Evolutionary conservation across 2,329 filamentous ascomycete genomes (phyloP).

Genomic region (Talaromyces piceae): DNA sequence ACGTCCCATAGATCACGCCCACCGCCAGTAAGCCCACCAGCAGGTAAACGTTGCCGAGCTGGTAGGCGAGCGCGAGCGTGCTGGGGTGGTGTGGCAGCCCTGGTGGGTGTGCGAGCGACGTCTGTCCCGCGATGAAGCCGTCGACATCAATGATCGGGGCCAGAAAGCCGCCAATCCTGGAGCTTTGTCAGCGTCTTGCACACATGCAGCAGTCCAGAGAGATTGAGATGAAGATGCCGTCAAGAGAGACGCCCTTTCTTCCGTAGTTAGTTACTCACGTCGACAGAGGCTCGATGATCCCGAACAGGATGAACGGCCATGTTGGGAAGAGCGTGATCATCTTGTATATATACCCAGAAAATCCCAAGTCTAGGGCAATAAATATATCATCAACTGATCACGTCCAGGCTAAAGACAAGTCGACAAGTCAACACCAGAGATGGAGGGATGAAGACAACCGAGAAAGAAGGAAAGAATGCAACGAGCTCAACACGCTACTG

Average conservation of each 20-base stretch:
- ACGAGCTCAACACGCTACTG: no score
- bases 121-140: conserved; percentile 59
- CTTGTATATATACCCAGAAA: neutral
- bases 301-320: conserved; percentile 60
- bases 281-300: conserved; percentile 60
- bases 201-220: neutral
- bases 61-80: conserved; percentile 53
- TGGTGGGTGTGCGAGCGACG: conserved; percentile 33
- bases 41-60: conserved; percentile 64
- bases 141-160: conserved; percentile 49
- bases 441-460: neutral
- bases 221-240: conserved; percentile 3
- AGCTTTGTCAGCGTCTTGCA: conserved; percentile 1
- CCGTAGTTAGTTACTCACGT: conserved; percentile 56
- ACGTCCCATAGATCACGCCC: conserved; percentile 56
- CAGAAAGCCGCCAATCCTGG: conserved; percentile 53
- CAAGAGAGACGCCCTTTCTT: no score
- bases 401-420: no score
- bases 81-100: conserved; percentile 24
- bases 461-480: no score
- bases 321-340: conserved; percentile 48
- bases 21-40: conserved; percentile 58
- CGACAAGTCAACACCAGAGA: no score
- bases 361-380: no score
- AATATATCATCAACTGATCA: neutral